Conservation (phyloP, 148 eudicot genomes). For the Cornus florida region DNA sequence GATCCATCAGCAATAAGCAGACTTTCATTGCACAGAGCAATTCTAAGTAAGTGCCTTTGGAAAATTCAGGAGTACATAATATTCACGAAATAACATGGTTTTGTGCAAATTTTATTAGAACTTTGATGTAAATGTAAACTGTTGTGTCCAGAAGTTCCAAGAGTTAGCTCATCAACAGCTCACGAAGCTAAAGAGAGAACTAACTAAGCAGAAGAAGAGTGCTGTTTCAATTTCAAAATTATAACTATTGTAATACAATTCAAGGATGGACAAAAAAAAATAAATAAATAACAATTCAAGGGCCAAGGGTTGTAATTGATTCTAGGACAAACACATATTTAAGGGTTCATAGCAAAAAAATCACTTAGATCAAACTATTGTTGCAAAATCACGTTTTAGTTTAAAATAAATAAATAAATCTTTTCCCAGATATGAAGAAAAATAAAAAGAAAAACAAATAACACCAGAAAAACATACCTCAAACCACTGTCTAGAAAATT, state of each 20-base stretch:
- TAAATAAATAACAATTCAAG: not conserved
- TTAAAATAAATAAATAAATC: not conserved
- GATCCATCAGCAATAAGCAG: not conserved
- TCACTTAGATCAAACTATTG: not conserved
- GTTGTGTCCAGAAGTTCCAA: not conserved
- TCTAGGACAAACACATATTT: not conserved
- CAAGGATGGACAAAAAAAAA: not conserved
- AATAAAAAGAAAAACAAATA: conserved; percentile 1
- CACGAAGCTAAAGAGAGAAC: not conserved
- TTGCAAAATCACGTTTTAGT: too few relatives aligned
- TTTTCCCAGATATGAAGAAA: not conserved
- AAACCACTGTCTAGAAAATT: conserved; percentile 31
- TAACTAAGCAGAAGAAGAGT: not conserved
- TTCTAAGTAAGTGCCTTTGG: not conserved
- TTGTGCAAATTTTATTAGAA: not conserved
- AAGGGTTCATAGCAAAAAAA: not conserved
- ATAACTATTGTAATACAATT: not conserved
- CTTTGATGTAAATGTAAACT: not conserved
- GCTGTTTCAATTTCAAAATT: conserved; percentile 3
- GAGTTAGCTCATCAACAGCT: not conserved
- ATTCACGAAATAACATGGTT: not conserved
- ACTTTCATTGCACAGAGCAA: not conserved
- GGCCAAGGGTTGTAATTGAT: not conserved
- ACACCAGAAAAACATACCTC: conserved; percentile 33
- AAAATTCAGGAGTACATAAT: not conserved